Conservation (phyloP, 345 rosid species). For the Citrus mangshanensis region DNA sequence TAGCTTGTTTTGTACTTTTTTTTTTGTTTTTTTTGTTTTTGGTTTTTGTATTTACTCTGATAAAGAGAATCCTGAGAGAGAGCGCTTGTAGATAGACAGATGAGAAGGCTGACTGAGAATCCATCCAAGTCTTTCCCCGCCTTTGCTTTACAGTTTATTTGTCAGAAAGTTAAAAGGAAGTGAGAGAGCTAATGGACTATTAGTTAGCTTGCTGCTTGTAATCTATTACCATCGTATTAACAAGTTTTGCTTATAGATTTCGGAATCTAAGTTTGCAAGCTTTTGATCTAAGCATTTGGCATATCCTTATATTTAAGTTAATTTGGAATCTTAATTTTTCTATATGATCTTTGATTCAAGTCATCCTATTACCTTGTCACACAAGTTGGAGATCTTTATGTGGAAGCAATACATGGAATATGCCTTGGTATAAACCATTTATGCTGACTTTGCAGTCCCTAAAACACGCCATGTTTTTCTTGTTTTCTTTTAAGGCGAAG, state of each 20-base stretch:
- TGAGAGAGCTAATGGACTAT: slow-evolving; percentile 7
- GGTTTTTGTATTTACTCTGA: background rate
- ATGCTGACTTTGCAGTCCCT: background rate
- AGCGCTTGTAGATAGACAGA: slow-evolving; percentile 3
- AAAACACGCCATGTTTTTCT: background rate
- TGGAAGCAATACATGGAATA: slow-evolving; percentile 1
- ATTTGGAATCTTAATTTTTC: background rate
- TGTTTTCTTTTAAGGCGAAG: too few species aligned
- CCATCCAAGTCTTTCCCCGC: slow-evolving; percentile 32
- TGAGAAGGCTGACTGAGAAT: slow-evolving; percentile 11
- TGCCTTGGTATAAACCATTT: slow-evolving; percentile 3
- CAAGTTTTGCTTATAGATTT: background rate
- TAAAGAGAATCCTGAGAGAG: background rate
- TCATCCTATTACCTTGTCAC: background rate
- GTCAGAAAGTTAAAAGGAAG: slow-evolving; percentile 19
- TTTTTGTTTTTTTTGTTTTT: background rate
- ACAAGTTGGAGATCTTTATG: background rate
- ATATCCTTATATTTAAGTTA: background rate
- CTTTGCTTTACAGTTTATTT: slow-evolving; percentile 17
- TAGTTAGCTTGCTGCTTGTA: background rate
- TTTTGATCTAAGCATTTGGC: background rate
- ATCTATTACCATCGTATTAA: background rate
- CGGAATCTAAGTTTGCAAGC: background rate
- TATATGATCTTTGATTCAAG: background rate
- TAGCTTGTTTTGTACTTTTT: background rate